Conservation (phyloP, 768 basidiomycete genomes). For the Boletus tomentosulus region DNA sequence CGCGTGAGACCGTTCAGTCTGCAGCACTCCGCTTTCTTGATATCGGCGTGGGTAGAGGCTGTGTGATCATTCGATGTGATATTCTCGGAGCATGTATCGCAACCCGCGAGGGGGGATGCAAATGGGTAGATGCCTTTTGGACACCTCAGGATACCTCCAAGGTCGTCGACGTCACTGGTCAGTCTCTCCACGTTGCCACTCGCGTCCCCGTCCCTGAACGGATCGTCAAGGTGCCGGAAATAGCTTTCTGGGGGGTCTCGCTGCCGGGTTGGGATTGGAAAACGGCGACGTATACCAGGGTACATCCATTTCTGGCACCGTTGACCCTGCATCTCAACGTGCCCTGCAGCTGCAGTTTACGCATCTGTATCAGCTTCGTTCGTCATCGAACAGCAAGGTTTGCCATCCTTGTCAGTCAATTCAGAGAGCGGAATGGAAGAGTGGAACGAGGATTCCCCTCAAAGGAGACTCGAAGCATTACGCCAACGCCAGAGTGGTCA, state of each 20-base stretch:
- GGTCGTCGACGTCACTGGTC: conserved; percentile 82
- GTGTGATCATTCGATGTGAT: conserved; percentile 74
- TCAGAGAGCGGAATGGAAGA: conserved; percentile 28
- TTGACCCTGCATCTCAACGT: conserved; percentile 13
- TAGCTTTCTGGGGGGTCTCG: conserved; percentile 79
- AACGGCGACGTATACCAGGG: conserved; percentile 64
- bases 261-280: conserved; percentile 60
- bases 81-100: conserved; percentile 61
- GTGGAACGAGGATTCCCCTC: conserved; percentile 75
- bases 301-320: conserved; percentile 29
- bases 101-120: conserved; percentile 35
- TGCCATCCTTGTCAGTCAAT: conserved; percentile 49
- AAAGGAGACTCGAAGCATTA: conserved; percentile 51
- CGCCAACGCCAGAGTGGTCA: conserved; percentile 36
- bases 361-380: conserved; percentile 82
- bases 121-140: conserved; percentile 81
- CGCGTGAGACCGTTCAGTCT: conserved; percentile 53
- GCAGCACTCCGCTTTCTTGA: conserved; percentile 63
- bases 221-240: conserved; percentile 75
- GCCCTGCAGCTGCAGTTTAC: conserved; percentile 55
- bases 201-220: conserved; percentile 1
- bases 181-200: conserved; percentile 11
- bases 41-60: conserved; percentile 53
- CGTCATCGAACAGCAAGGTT: conserved; percentile 74
- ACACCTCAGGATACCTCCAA: conserved; percentile 38